phyloP scores from a whole-genome alignment of 331 rosid genomes.

The Rhamnella rubrinervis region DNA sequence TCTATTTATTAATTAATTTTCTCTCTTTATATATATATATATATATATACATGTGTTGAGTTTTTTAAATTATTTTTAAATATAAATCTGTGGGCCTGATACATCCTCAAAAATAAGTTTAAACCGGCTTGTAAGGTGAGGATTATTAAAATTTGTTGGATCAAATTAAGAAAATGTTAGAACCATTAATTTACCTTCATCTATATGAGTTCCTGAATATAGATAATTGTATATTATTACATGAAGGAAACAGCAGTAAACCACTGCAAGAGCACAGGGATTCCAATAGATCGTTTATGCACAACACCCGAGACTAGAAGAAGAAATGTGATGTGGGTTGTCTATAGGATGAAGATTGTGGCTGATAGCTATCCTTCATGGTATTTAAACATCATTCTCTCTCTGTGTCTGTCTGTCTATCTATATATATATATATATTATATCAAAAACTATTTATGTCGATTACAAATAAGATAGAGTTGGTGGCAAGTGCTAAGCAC shows the following conservation, averaged over 20 bases:
- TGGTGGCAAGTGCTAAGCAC: no score
- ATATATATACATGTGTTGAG: no score
- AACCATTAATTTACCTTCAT: not conserved
- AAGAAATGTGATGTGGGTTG: slow-evolving; percentile 33
- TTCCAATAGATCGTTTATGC: slow-evolving; percentile 13
- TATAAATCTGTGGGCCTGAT: no score
- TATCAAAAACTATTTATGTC: no score
- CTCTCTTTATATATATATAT: no score
- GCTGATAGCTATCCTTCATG: slow-evolving; percentile 33
- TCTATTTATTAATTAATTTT: not conserved
- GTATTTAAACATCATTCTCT: not conserved
- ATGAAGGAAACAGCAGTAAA: slow-evolving; percentile 29
- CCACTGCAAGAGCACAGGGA: slow-evolving; percentile 27
- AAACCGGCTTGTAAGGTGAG: not conserved
- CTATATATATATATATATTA: no score
- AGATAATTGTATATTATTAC: no score
- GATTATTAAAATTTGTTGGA: not conserved
- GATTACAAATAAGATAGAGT: no score
- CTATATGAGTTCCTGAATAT: not conserved
- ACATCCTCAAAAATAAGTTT: no score
- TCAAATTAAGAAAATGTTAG: no score
- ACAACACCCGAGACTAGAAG: slow-evolving; percentile 23
- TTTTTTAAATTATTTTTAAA: no score
- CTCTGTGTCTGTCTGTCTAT: no score
- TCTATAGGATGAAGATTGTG: slow-evolving; percentile 13